A percentile compares a stretch with the other conserved stretches of the same genome.
These are phyloP conservation scores for Oryza rufipogon DNA, from an alignment of 176 grass and related monocot species.

Conservation along the genomic window DNA sequence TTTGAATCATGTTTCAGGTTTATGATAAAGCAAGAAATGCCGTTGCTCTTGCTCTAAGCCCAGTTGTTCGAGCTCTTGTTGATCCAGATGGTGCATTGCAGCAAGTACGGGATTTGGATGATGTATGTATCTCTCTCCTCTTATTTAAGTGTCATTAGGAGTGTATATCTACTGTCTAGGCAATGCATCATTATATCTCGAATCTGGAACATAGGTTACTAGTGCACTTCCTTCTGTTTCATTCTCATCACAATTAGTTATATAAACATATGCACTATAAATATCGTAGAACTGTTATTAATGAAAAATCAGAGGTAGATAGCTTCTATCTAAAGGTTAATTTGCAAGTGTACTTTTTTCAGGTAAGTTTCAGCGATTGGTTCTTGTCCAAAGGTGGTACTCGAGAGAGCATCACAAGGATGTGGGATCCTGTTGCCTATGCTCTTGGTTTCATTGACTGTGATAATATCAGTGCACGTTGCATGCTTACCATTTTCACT, in stretches of 20 bases:
- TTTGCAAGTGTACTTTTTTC: slow-evolving; percentile 38
- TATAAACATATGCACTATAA: not conserved
- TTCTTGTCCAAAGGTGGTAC: slow-evolving; percentile 98
- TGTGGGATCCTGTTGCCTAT: slow-evolving; percentile 99
- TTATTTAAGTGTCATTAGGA: slow-evolving; percentile 7
- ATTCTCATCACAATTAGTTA: slow-evolving; percentile 6
- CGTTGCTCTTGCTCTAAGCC: slow-evolving; percentile 92
- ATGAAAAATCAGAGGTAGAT: slow-evolving; percentile 17
- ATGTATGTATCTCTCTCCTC: slow-evolving; percentile 54
- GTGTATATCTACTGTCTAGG: slow-evolving; percentile 16
- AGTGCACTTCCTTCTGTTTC: not conserved
- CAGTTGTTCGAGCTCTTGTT: slow-evolving; percentile 95
- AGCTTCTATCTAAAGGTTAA: slow-evolving; percentile 18
- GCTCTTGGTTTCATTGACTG: slow-evolving; percentile 99
- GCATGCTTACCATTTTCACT: slow-evolving; percentile 98
- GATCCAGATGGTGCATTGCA: slow-evolving; percentile 97
- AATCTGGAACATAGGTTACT: not conserved
- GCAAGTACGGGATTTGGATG: slow-evolving; percentile 86
- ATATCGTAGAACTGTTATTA: not conserved
- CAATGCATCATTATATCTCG: not conserved
- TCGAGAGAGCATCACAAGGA: slow-evolving; percentile 77
- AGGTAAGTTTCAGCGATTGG: slow-evolving; percentile 96
- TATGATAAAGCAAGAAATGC: slow-evolving; percentile 99
- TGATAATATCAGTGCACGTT: slow-evolving; percentile 99
- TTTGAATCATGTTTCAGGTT: slow-evolving; percentile 51